These are phyloP conservation scores for Calonectria montana DNA, from an alignment of 2,329 filamentous ascomycete species.

Conservation along the genomic window DNA sequence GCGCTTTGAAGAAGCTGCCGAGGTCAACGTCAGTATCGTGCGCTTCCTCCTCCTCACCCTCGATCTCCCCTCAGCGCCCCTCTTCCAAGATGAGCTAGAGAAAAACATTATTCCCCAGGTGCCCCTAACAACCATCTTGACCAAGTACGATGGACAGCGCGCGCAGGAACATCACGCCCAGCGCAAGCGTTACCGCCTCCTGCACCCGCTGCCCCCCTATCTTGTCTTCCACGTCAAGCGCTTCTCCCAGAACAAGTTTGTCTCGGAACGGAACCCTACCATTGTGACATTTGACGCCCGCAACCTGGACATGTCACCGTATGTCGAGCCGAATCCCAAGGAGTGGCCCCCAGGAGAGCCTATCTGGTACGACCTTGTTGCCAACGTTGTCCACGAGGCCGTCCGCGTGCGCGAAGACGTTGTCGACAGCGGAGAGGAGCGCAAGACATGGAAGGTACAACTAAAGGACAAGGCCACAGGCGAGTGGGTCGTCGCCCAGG, in stretches of 20 bases:
- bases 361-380: conserved; percentile 94
- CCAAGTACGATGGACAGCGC: conserved; percentile 91
- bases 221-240: conserved; percentile 96
- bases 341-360: conserved; percentile 80
- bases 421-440: conserved; percentile 87
- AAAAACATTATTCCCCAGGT: conserved; percentile 97
- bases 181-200: conserved; percentile 86
- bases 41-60: conserved; percentile 94
- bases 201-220: conserved; percentile 92
- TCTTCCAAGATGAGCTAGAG: conserved; percentile 95
- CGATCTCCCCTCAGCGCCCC: conserved; percentile 88
- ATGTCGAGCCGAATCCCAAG: conserved; percentile 86
- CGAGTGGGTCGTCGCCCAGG: conserved; percentile 94
- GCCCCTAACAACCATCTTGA: conserved; percentile 83
- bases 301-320: conserved; percentile 86
- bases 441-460: conserved; percentile 94
- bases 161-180: conserved; percentile 91
- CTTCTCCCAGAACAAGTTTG: conserved; percentile 96
- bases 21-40: conserved; percentile 79
- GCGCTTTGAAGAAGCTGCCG: conserved; percentile 90
- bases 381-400: conserved; percentile 91
- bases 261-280: conserved; percentile 94
- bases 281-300: conserved; percentile 95
- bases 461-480: conserved; percentile 82
- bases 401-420: conserved; percentile 84